Conservation (phyloP, 352 stramenopile species). For the Phytophthora constricta region DNA sequence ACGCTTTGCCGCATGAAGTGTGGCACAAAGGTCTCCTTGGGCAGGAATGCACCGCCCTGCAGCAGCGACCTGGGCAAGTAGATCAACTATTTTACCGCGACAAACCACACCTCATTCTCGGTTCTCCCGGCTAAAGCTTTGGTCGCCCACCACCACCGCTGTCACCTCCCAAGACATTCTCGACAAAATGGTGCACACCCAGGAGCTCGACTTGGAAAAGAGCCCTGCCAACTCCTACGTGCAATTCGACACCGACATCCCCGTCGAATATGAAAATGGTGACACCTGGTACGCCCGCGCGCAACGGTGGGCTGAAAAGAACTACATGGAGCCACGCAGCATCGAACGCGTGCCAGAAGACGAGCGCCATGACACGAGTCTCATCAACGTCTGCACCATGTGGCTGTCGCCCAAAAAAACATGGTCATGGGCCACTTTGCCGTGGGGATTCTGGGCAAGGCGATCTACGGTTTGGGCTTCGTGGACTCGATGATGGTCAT, state of each 20-base stretch:
- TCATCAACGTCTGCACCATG: constrained; percentile 33
- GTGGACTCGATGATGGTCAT: constrained; percentile 34
- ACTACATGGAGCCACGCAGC: constrained; percentile 37
- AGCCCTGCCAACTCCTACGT: constrained; percentile 33
- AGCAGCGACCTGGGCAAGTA: too few relatives aligned
- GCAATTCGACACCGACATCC: constrained; percentile 27
- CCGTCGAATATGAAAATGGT: constrained; percentile 30
- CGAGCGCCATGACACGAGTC: constrained; percentile 22
- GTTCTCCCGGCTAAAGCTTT: too few relatives aligned
- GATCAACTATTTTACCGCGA: too few relatives aligned
- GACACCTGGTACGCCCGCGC: constrained; percentile 34
- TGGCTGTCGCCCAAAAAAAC: constrained; percentile 34
- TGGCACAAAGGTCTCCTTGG: too few relatives aligned
- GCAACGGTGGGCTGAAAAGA: constrained; percentile 33
- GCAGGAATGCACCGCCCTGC: too few relatives aligned
- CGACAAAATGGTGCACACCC: too few relatives aligned
- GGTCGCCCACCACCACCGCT: too few relatives aligned
- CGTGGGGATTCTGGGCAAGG: constrained; percentile 22
- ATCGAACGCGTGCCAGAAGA: constrained; percentile 35
- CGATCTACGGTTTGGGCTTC: constrained; percentile 27
- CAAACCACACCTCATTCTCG: too few relatives aligned
- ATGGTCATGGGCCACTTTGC: constrained; percentile 40
- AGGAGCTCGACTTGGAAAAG: constrained; percentile 29
- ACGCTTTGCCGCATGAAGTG: too few relatives aligned
- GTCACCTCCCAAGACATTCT: too few relatives aligned